Evolutionary conservation across 345 rosid genomes (phyloP).

Genomic region (Acer saccharum): DNA sequence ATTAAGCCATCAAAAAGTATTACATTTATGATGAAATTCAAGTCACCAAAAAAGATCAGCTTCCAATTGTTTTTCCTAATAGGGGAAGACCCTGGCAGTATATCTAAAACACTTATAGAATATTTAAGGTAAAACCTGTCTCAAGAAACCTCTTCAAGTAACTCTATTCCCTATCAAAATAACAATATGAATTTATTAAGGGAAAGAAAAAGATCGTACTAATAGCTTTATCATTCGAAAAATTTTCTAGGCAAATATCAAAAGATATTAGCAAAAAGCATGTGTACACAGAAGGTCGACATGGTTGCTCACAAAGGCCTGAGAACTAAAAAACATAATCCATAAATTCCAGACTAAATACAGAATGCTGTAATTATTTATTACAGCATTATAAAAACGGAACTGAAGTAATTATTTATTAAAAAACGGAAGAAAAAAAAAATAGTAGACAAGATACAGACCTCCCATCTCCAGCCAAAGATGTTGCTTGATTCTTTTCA

Average conservation of each 20-base stretch:
- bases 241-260: not conserved
- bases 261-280: not conserved
- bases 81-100: not conserved
- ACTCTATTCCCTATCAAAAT: not conserved
- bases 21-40: not conserved
- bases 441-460: constrained; percentile 31
- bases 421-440: not conserved
- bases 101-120: not conserved
- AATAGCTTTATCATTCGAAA: not conserved
- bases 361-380: not conserved
- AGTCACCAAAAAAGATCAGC: not conserved
- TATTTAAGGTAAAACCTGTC: not conserved
- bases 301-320: not conserved
- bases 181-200: not conserved
- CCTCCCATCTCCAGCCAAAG: constrained; percentile 65
- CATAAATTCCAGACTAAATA: constrained; percentile 3
- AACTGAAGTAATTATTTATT: not conserved
- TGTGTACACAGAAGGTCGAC: not conserved
- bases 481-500: constrained; percentile 41
- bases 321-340: not conserved
- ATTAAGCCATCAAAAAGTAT: not conserved
- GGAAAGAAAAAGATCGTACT: not conserved
- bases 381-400: not conserved
- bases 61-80: not conserved
- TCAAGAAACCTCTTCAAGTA: not conserved